Evolutionary conservation across 2,329 filamentous ascomycete species (phyloP), one percentile per base, ranked within the genome.

Genomic region (Bipolaris gigantea): DNA sequence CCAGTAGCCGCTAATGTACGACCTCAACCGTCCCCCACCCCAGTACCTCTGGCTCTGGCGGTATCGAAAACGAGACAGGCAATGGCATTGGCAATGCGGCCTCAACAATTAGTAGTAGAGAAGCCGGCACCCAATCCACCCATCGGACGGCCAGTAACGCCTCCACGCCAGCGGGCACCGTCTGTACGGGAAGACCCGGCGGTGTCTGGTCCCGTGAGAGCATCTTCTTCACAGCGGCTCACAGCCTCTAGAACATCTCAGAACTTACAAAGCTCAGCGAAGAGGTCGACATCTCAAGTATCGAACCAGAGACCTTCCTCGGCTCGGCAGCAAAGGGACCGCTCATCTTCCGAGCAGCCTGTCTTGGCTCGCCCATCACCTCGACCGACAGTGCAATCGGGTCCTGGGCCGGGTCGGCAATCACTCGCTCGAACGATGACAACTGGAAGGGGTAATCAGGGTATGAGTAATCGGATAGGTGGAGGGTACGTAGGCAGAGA

Each of bases 351-450:
- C 4, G 56, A 57, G 18, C 36, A 40, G 35, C n/a, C 44, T 6
- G 18, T 39, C 21, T 40, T 46, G 21, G 30, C 51, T 15, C 49
- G 52, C 23, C 30, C 50, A 11, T 55, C 52, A 6, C 55, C 60
- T 9, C 49, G 53, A 13, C 36, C 58, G 27, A 30, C 27, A 18
- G 9, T 55, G 5, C 51, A 54, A 13, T 50, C 61, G n/a, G 57
- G 40, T 27, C 55, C 51, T 16, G 18, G 39, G 7, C 32, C 57
- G 0, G 36, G 51, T 1, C 49, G 55, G 4, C 61, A 43, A 35
- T 55, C 60, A 0, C 59, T 64, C 32, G 50, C 59, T n/a, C 38
- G 61, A 15, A 68, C 64, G 13, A 68, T 66, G 63, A 63, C 63
- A 1, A 59, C 56, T 18, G 64, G 63, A 7, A 51, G 46, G 2